Conservation (phyloP, 805 yeast species). For the Candida nanaspora region DNA sequence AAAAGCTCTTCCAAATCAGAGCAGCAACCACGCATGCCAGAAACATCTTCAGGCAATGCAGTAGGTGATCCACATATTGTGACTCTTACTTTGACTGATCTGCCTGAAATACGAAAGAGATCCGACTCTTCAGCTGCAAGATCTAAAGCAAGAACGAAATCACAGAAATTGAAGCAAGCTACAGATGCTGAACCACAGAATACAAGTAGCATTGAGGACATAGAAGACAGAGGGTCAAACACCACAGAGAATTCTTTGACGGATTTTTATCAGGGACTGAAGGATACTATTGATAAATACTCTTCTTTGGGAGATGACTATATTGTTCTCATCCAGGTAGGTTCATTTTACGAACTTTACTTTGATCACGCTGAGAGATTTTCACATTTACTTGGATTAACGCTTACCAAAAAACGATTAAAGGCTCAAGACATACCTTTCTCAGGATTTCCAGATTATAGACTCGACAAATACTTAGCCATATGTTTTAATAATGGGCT, state of each 20-base stretch:
- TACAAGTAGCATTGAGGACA: too few relatives aligned
- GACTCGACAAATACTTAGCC: constrained; percentile 65
- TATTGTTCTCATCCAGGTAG: constrained; percentile 73
- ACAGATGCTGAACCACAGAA: too few relatives aligned
- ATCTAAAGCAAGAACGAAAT: too few relatives aligned
- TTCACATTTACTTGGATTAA: constrained; percentile 66
- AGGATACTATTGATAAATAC: constrained; percentile 19
- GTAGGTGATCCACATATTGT: too few relatives aligned
- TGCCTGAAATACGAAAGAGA: too few relatives aligned
- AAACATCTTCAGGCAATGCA: too few relatives aligned
- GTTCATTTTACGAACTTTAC: constrained; percentile 81
- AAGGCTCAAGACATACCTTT: constrained; percentile 51
- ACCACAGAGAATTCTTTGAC: constrained; percentile 15
- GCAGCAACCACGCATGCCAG: too few relatives aligned
- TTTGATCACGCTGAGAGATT: constrained; percentile 78
- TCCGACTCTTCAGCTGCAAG: too few relatives aligned
- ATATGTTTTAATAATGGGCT: constrained; percentile 60
- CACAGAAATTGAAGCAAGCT: too few relatives aligned
- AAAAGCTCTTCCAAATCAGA: too few relatives aligned
- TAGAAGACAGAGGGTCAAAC: constrained; percentile 11
- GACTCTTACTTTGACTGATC: too few relatives aligned
- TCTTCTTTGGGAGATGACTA: constrained; percentile 21
- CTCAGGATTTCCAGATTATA: constrained; percentile 85
- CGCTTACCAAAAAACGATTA: constrained; percentile 52
- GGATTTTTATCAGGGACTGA: constrained; percentile 23